Evolutionary conservation across 2,329 filamentous ascomycete species (phyloP).

Genomic region (Gaeumannomyces tritici): DNA sequence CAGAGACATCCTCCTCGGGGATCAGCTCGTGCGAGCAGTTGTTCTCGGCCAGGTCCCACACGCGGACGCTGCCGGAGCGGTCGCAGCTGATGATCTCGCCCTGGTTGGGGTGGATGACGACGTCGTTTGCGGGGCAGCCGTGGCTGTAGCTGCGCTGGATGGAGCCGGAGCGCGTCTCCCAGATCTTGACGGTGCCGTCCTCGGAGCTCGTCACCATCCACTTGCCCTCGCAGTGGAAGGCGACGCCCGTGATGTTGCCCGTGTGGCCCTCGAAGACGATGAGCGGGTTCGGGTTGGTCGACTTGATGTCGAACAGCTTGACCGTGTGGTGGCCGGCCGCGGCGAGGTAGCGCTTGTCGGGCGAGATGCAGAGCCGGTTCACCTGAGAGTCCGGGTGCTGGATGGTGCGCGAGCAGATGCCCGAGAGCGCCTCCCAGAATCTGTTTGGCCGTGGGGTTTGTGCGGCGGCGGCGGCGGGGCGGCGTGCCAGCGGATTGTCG

Average conservation of each 20-base stretch:
- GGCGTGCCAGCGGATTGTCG: not conserved
- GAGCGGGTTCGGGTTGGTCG: constrained; percentile 88
- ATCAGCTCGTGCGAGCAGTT: constrained; percentile 95
- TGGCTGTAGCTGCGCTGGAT: constrained; percentile 93
- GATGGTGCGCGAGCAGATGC: constrained; percentile 95
- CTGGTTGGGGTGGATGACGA: constrained; percentile 99
- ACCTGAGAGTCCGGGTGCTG: constrained; percentile 98
- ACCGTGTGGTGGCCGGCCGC: constrained; percentile 74
- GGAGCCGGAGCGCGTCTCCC: constrained; percentile 79
- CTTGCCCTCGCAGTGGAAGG: constrained; percentile 97
- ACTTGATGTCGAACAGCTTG: constrained; percentile 98
- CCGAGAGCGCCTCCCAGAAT: constrained; percentile 97
- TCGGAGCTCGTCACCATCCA: constrained; percentile 99
- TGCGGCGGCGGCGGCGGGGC: constrained; percentile 4
- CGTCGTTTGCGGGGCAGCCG: constrained; percentile 83
- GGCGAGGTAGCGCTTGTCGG: constrained; percentile 92
- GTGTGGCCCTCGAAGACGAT: constrained; percentile 94
- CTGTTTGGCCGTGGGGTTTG: constrained; percentile 30
- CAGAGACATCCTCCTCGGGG: constrained; percentile 87
- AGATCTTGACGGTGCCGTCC: constrained; percentile 94
- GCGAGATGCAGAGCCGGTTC: constrained; percentile 95
- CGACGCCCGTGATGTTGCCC: constrained; percentile 90
- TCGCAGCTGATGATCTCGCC: constrained; percentile 97
- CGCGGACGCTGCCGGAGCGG: constrained; percentile 79
- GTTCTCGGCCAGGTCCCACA: constrained; percentile 96